Base-by-base conservation (phyloP, 805 yeast species). In the Schwanniomyces pseudopolymorphus region DNA sequence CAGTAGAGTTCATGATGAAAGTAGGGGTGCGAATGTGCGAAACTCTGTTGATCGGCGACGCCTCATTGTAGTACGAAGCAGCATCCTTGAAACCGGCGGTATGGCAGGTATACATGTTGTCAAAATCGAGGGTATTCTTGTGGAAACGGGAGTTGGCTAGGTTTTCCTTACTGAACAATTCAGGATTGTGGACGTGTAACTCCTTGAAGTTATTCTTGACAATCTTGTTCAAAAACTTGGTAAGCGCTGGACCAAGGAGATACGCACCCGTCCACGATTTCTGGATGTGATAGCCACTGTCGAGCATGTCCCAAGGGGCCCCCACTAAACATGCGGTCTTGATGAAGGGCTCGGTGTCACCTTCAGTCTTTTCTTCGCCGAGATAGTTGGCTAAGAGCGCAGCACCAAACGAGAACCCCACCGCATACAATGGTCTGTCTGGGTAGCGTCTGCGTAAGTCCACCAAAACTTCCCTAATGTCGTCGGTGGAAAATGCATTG, bases 391-490 rank as follows among this genome's bases (percentile, higher is more conserved):
- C 76, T 49, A 87, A 69, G 26, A 88, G 75, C 2, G 84, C 75
- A 0, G 86, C 91, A 2, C 96, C 96, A 44, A 88, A 75, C n/a
- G 91, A 84, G 57, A 84, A 84, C 2, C 96, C 96, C n/a, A 80
- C 81, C 26, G 84, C 76, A 47, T 86, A 79, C 19, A 79, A 70
- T n/a, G 88, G 79, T 43, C 83, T 67, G 43, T 74, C 66, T 1
- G 95, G 92, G 59, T 73, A 84, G 40, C 68, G 60, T 37, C 50
- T 47, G 36, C 75, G 69, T 53, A 88, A 63, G 26, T 77, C 76
- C 42, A 74, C 64, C 43, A 88, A 70, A 7, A 81, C 75, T 44
- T 71, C 76, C 43, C 84, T 70, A 27, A 88, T 61, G 65, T 88
- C 96, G 46, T 80, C 83, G 1, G 88, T 81, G 78, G 90, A 83